Evolutionary conservation across 2,329 filamentous ascomycete genomes (phyloP), one percentile per base, ranked within the genome.

Genomic region (Colletotrichum sublineola): DNA sequence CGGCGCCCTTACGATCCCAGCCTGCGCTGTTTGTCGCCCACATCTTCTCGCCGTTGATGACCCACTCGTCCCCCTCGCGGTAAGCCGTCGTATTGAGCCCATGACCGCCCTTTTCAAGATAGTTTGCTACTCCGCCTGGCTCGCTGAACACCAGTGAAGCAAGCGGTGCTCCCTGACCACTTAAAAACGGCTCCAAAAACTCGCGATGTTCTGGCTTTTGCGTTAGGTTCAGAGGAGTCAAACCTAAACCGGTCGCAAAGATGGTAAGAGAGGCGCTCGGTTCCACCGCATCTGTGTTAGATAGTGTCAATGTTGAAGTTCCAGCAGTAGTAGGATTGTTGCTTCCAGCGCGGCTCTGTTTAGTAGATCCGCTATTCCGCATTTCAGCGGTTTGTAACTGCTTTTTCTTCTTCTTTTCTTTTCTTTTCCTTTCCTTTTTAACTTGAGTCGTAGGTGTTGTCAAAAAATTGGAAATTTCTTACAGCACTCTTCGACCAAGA

Each of bases 11-110:
- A 52, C 82, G 81, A 70, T 89, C 87, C 87, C 86, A 89, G 18
- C 87, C 87, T 0, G 81, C 84, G 63, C 81, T 82, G 75, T 88
- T 89, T 1, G 86, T 88, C 14, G 87, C 85, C 87, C 87, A 89
- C 50, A 88, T 79, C 83, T 89, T 88, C 74, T 89, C 87, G 3
- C 87, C 87, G 75, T 84, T 85, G 36, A 89, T 75, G 3, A 89
- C 76, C 84, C 85, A 89, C 55, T 85, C 81, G 46, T 87, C 82
- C 0, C 84, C 86, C n/a, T 87, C 84, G 12, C 77, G 76, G 29
- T 78, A 78, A 0, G 87, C 87, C 1, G 84, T 86, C 3, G 86
- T 89, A 57, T 82, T 78, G 48, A 89, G 77, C 0, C 88, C 87
- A 3, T 78, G 78, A 0, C 81, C 85, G 1, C 86, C 87, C 56